Percentiles rank a stretch among this genome's conserved stretches.
phyloP scores from a whole-genome alignment of 2,329 filamentous ascomycete species.

The Paraphoma chrysanthemicola region DNA sequence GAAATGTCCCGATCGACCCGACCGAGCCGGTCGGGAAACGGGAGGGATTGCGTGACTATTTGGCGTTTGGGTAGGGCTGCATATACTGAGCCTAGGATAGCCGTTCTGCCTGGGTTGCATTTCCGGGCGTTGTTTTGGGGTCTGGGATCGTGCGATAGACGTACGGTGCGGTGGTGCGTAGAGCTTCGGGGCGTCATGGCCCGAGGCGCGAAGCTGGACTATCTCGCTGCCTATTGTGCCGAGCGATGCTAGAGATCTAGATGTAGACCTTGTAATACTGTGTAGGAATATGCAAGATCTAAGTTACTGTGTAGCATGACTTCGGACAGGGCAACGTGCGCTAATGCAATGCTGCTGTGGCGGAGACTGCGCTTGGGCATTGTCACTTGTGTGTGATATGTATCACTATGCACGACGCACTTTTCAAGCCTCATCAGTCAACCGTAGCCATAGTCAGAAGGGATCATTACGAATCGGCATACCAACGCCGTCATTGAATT shows the following conservation, averaged over 20 bases:
- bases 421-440: not conserved
- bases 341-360: not conserved
- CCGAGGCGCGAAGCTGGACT: not conserved
- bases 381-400: not conserved
- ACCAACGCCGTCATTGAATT: conserved; percentile 12
- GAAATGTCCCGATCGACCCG: not conserved
- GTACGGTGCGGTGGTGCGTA: not conserved
- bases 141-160: conserved; percentile 7
- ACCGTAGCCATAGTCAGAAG: not conserved
- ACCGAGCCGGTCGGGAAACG: not conserved
- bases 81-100: conserved; percentile 11
- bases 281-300: not conserved
- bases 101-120: conserved; percentile 5
- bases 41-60: conserved; percentile 1
- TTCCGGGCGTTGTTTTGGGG: conserved; percentile 1
- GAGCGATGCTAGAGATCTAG: not conserved
- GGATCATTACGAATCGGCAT: conserved; percentile 9
- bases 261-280: conserved; percentile 2
- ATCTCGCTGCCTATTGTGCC: not conserved
- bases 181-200: not conserved
- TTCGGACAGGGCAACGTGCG: no score
- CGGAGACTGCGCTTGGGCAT: not conserved
- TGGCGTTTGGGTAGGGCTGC: conserved; percentile 1
- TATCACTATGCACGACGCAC: not conserved
- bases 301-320: no score